These are phyloP conservation scores for Allomyces javanicus DNA, from an alignment of 192 early-diverging fungal species.

Conservation along the genomic window DNA sequence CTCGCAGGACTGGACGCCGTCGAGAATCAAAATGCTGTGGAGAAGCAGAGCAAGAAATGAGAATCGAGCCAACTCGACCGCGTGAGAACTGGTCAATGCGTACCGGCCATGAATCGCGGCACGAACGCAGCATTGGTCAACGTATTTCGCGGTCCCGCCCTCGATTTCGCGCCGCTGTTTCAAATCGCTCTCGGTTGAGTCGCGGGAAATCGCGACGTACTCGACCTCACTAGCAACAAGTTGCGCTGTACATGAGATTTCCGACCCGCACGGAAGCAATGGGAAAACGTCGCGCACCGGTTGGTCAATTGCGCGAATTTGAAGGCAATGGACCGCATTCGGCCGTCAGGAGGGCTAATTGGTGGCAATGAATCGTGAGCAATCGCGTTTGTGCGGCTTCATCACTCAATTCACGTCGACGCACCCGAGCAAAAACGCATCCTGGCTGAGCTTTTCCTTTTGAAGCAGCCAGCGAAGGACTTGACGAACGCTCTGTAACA, in stretches of 20 bases:
- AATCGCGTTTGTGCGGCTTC: no score
- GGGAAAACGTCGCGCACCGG: conserved; percentile 3
- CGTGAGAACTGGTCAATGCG: conserved; percentile 3
- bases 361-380: background rate
- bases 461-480: conserved; percentile 57
- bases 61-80: conserved; percentile 19
- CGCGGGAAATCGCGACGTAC: conserved; percentile 49
- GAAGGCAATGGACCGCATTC: conserved; percentile 42
- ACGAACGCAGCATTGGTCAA: conserved; percentile 36
- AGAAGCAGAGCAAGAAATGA: conserved; percentile 15
- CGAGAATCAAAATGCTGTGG: conserved; percentile 27
- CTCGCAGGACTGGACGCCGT: conserved; percentile 61
- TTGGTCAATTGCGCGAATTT: conserved; percentile 49
- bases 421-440: conserved; percentile 59
- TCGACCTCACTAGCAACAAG: conserved; percentile 38
- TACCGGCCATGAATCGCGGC: conserved; percentile 39
- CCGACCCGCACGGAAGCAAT: background rate
- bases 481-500: background rate
- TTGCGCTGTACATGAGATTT: background rate
- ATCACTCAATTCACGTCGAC: background rate
- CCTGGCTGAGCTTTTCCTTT: conserved; percentile 58
- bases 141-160: conserved; percentile 34
- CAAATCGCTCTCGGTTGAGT: conserved; percentile 56
- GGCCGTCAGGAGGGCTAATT: conserved; percentile 37
- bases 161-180: conserved; percentile 63